A percentile compares a stretch with the other conserved stretches of the same genome.
These are phyloP conservation scores for Aspergillus nidulans DNA, from an alignment of 495 filamentous ascomycete species.

Conservation along the genomic window DNA sequence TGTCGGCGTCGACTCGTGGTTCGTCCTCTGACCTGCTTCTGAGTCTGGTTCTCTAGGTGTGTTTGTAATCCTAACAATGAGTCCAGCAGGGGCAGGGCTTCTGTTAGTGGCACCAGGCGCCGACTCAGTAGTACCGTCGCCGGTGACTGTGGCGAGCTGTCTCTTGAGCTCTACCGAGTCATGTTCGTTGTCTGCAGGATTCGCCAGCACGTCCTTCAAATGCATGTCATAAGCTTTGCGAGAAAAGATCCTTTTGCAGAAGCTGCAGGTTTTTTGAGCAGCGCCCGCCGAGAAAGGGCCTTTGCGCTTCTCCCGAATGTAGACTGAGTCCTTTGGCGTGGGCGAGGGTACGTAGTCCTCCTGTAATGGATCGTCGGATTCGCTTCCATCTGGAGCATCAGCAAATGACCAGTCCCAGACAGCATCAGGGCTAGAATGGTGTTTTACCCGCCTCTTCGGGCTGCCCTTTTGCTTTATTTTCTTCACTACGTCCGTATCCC, in stretches of 20 bases:
- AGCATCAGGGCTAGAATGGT: conserved; percentile 33
- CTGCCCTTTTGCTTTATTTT: conserved; percentile 21
- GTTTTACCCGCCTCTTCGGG: conserved; percentile 24
- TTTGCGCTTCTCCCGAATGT: conserved; percentile 23
- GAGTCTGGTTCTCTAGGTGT: neutral
- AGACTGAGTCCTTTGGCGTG: conserved; percentile 19
- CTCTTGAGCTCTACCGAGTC: conserved; percentile 8
- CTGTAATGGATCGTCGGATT: conserved; percentile 47
- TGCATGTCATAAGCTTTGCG: conserved; percentile 12
- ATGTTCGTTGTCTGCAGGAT: conserved; percentile 12
- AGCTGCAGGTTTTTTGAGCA: conserved; percentile 8
- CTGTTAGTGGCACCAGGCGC: neutral
- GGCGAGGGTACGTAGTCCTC: conserved; percentile 34
- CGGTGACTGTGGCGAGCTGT: neutral
- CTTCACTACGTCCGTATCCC: conserved; percentile 18
- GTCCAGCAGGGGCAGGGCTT: neutral
- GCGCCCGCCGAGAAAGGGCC: conserved; percentile 2
- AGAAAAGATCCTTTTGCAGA: conserved; percentile 14
- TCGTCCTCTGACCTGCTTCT: neutral
- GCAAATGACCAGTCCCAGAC: conserved; percentile 44
- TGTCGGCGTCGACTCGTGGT: conserved; percentile 13
- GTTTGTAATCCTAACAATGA: neutral
- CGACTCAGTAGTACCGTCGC: neutral
- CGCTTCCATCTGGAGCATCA: conserved; percentile 31
- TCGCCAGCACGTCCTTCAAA: conserved; percentile 9